Conservation (phyloP, 2,329 filamentous ascomycete genomes). For the Scedosporium dehoogii region DNA sequence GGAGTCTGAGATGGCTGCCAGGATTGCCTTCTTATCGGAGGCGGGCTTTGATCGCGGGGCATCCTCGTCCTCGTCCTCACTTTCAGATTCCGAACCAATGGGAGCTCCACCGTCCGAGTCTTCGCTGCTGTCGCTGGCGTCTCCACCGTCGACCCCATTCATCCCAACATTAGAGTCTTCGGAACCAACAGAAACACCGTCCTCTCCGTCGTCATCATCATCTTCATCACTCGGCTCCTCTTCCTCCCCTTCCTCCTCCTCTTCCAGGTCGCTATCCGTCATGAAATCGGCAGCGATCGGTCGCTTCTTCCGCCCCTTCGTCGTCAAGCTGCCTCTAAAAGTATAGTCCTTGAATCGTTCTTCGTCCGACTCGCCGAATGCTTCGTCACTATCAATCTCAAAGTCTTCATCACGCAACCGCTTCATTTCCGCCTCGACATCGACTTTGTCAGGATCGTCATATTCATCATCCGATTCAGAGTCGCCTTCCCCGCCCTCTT, state of each 20-base stretch:
- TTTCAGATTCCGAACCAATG: slow-evolving; percentile 23
- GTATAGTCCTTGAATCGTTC: slow-evolving; percentile 69
- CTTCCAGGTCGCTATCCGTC: slow-evolving; percentile 32
- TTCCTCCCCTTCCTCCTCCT: slow-evolving; percentile 19
- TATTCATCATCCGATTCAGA: slow-evolving; percentile 33
- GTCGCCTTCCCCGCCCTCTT: slow-evolving; percentile 33
- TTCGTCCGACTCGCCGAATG: slow-evolving; percentile 75
- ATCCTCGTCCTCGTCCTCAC: slow-evolving; percentile 19
- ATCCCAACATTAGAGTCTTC: slow-evolving; percentile 23
- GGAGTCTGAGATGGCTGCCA: slow-evolving; percentile 10
- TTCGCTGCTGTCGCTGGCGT: slow-evolving; percentile 24
- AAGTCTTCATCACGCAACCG: slow-evolving; percentile 37
- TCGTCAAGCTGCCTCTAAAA: slow-evolving; percentile 48
- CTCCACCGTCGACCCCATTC: slow-evolving; percentile 21
- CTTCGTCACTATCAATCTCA: slow-evolving; percentile 56
- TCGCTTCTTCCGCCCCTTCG: slow-evolving; percentile 25
- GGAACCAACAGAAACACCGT: slow-evolving; percentile 22
- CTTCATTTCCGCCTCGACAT: slow-evolving; percentile 41
- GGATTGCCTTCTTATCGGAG: slow-evolving; percentile 10
- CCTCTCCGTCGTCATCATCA: slow-evolving; percentile 22
- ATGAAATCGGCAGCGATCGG: slow-evolving; percentile 49
- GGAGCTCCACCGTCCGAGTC: slow-evolving; percentile 11
- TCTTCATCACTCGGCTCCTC: slow-evolving; percentile 23
- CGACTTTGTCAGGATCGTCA: slow-evolving; percentile 45
- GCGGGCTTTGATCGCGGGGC: slow-evolving; percentile 17